Percentiles rank a stretch among this genome's conserved stretches.
Conservation (phyloP, 176 grass and related monocot genomes). For the Phoenix roebelenii region DNA sequence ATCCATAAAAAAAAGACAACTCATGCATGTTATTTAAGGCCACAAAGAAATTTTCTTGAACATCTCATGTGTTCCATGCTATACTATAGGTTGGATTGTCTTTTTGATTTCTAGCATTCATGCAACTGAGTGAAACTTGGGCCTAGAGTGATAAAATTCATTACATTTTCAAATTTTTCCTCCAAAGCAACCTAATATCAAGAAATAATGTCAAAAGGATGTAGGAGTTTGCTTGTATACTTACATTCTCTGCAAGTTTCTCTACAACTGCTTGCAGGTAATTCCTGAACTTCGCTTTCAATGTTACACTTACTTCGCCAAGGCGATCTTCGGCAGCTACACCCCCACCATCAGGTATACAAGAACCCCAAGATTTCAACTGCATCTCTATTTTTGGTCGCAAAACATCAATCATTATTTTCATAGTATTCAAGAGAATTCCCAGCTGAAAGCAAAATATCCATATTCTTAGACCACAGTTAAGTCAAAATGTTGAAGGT, state of each 20-base stretch:
- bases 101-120: too few relatives aligned
- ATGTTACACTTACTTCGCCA: conserved; percentile 70
- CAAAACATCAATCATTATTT: conserved; percentile 75
- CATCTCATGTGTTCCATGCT: too few relatives aligned
- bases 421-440: conserved; percentile 95
- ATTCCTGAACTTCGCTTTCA: conserved; percentile 94
- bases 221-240: conserved; percentile 4
- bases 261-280: conserved; percentile 93
- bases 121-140: too few relatives aligned
- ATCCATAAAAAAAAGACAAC: background rate
- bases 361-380: conserved; percentile 93
- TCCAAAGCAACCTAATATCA: too few relatives aligned
- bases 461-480: background rate
- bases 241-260: conserved; percentile 90
- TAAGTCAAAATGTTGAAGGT: background rate
- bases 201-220: too few relatives aligned
- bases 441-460: conserved; percentile 54
- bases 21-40: too few relatives aligned
- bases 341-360: conserved; percentile 67
- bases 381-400: conserved; percentile 74
- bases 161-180: too few relatives aligned
- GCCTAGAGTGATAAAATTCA: too few relatives aligned
- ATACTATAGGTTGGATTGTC: too few relatives aligned
- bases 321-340: conserved; percentile 65
- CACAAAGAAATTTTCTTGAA: too few relatives aligned